Percentiles rank a stretch among this genome's conserved stretches.
These are phyloP conservation scores for Colletotrichum lini DNA, from an alignment of 2,329 filamentous ascomycete genomes.

Conservation along the genomic window DNA sequence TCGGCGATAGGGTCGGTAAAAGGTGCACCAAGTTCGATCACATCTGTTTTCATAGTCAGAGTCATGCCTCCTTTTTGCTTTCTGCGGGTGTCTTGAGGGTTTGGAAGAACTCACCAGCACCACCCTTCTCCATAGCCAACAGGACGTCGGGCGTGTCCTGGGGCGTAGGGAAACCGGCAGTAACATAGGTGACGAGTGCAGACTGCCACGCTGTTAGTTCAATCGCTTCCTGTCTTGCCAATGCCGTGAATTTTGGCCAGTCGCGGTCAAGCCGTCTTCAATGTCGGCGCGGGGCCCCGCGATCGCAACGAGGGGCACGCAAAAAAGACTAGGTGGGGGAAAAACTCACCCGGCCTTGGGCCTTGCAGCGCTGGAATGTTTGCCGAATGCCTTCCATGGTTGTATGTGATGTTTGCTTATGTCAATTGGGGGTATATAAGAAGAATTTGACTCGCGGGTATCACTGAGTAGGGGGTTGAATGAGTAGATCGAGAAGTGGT, in stretches of 20 bases:
- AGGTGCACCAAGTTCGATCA: conserved; percentile 95
- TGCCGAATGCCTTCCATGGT: conserved; percentile 70
- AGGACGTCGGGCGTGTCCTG: conserved; percentile 87
- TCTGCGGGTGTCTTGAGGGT: neutral
- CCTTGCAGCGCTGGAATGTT: conserved; percentile 73
- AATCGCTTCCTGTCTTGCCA: neutral
- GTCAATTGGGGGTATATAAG: conserved; percentile 29
- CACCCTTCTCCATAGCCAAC: conserved; percentile 91
- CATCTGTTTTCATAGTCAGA: conserved; percentile 67
- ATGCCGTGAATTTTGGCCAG: conserved; percentile 1
- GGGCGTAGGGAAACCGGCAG: conserved; percentile 89
- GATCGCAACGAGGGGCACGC: conserved; percentile 46
- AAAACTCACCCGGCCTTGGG: conserved; percentile 67
- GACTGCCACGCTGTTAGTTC: conserved; percentile 63
- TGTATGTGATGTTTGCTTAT: conserved; percentile 5
- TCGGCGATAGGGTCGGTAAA: conserved; percentile 99
- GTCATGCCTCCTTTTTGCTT: neutral
- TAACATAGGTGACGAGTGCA: conserved; percentile 96
- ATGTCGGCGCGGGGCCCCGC: conserved; percentile 23
- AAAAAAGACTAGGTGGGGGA: conserved; percentile 25
- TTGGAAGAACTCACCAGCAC: conserved; percentile 76
- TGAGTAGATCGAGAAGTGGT: conserved; percentile 3
- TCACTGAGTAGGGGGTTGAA: neutral
- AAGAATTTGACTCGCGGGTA: conserved; percentile 25
- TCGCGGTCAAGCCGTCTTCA: neutral